Percentiles rank a stretch among this genome's conserved stretches.
These are phyloP conservation scores for Pseudozyma thailandica DNA, from an alignment of 1,284 basidiomycete species.

Conservation along the genomic window DNA sequence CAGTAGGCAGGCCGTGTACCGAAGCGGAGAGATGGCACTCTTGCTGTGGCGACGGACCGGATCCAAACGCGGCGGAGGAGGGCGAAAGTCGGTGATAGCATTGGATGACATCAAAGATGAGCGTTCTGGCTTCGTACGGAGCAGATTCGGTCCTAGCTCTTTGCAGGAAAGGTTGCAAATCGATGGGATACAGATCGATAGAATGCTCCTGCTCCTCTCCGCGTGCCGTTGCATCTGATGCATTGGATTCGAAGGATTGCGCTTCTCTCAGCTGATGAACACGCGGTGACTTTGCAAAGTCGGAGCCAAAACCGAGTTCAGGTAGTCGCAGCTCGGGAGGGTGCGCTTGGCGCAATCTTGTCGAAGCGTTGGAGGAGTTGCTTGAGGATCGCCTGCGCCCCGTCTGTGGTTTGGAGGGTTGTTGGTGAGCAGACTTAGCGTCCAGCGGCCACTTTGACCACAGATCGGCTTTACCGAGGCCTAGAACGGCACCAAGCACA, in stretches of 20 bases:
- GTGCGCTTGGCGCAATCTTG: background rate
- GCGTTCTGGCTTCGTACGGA: slow-evolving; percentile 6
- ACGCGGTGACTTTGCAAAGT: slow-evolving; percentile 27
- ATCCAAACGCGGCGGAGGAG: background rate
- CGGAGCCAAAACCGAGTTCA: slow-evolving; percentile 26
- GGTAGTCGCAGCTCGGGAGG: slow-evolving; percentile 34
- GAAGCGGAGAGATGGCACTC: slow-evolving; percentile 2
- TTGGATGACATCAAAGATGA: slow-evolving; percentile 57
- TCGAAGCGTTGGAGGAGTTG: slow-evolving; percentile 19
- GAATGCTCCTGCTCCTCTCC: slow-evolving; percentile 12
- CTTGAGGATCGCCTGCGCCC: slow-evolving; percentile 21
- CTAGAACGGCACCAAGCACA: slow-evolving; percentile 61
- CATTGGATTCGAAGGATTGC: slow-evolving; percentile 47
- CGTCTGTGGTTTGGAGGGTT: background rate
- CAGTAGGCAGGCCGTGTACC: background rate
- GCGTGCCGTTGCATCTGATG: slow-evolving; percentile 38
- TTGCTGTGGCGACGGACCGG: background rate
- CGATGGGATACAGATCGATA: slow-evolving; percentile 21
- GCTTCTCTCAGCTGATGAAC: slow-evolving; percentile 43
- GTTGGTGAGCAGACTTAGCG: slow-evolving; percentile 1
- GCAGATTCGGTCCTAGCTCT: background rate
- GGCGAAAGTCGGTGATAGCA: slow-evolving; percentile 30
- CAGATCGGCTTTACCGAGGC: slow-evolving; percentile 42
- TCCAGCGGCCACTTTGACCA: slow-evolving; percentile 18
- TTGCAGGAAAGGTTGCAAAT: slow-evolving; percentile 25